Evolutionary conservation across 2,329 filamentous ascomycete genomes (phyloP).

Genomic region (Pseudofabraea citricarpa): DNA sequence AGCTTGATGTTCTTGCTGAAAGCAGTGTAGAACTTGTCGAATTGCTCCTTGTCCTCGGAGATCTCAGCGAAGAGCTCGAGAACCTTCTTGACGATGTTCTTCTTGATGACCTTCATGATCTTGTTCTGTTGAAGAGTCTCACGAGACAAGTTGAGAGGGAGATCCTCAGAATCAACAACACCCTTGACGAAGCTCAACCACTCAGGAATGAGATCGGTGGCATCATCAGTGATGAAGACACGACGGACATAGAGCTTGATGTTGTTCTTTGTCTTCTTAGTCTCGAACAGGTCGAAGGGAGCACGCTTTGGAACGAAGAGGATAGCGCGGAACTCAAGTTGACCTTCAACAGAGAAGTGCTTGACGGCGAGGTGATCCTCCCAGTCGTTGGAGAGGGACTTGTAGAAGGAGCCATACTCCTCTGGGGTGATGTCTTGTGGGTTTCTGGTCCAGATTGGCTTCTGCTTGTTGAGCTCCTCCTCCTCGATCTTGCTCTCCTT

Average conservation of each 20-base stretch:
- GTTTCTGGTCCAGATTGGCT: conserved; percentile 99
- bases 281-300: conserved; percentile 99
- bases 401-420: conserved; percentile 99
- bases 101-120: conserved; percentile 99
- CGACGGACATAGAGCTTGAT: conserved; percentile 99
- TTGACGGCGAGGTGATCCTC: conserved; percentile 99
- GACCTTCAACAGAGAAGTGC: conserved; percentile 99
- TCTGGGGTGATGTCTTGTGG: conserved; percentile 90
- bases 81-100: conserved; percentile 99
- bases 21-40: conserved; percentile 99
- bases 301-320: conserved; percentile 99
- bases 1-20: conserved; percentile 99
- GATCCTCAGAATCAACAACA: conserved; percentile 99
- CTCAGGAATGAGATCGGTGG: conserved; percentile 97
- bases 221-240: conserved; percentile 99
- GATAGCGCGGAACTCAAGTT: conserved; percentile 99
- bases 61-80: conserved; percentile 99
- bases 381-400: conserved; percentile 99
- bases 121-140: conserved; percentile 99
- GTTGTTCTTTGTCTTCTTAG: conserved; percentile 99
- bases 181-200: conserved; percentile 99
- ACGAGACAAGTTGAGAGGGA: conserved; percentile 98
- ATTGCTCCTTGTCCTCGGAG: conserved; percentile 98
- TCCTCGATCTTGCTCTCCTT: conserved; percentile 99
- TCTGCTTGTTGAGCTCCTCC: conserved; percentile 99